phyloP scores from a whole-genome alignment of 2,329 filamentous ascomycete genomes.

The Colletotrichum sp. region DNA sequence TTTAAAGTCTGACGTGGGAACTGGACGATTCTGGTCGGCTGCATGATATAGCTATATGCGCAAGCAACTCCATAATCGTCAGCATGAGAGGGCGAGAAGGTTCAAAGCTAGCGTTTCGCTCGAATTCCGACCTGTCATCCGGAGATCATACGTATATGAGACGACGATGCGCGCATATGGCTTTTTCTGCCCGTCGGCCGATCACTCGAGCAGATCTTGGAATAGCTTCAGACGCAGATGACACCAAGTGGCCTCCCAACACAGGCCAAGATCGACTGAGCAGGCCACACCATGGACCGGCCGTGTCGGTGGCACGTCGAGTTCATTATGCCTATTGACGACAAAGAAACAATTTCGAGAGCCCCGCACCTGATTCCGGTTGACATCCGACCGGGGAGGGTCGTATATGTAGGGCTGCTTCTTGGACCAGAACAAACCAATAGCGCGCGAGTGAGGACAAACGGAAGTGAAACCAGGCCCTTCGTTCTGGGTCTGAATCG shows the following conservation, averaged over 20 bases:
- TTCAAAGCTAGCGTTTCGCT: not conserved
- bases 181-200: not conserved
- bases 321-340: not conserved
- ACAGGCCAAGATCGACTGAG: not conserved
- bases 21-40: not conserved
- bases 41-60: not conserved
- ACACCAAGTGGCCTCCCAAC: not conserved
- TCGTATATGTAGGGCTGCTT: not conserved
- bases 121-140: not conserved
- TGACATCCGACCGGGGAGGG: not conserved
- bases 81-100: not conserved
- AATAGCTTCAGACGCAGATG: not conserved
- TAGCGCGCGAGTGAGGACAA: not conserved
- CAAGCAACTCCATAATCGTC: not conserved
- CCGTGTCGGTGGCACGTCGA: not conserved
- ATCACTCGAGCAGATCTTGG: not conserved
- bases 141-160: conserved; percentile 8
- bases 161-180: not conserved
- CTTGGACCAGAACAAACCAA: not conserved
- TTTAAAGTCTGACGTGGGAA: not conserved
- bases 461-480: not conserved
- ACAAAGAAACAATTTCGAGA: not conserved
- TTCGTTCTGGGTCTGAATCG: not conserved
- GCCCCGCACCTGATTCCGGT: not conserved
- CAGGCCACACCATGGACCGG: not conserved